Conservation (phyloP, 352 stramenopile genomes). For the Globisporangium solare region DNA sequence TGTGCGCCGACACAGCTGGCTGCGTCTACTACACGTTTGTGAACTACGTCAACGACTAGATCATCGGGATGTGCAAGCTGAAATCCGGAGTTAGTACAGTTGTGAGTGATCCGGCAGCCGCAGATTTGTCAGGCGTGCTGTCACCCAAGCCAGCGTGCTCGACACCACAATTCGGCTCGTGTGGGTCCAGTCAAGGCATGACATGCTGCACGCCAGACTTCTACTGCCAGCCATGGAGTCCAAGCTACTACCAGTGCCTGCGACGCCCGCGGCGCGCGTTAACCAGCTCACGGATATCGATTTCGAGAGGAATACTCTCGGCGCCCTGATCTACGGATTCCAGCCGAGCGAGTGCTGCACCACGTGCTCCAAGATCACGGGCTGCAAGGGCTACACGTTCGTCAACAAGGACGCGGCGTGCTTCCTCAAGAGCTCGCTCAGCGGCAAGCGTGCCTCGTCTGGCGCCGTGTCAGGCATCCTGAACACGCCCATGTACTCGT, state of each 20-base stretch:
- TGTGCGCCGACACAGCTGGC: slow-evolving; percentile 9
- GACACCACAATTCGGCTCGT: slow-evolving; percentile 17
- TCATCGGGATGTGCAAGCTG: slow-evolving; percentile 6
- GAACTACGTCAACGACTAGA: slow-evolving; percentile 1
- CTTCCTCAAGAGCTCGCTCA: slow-evolving; percentile 23
- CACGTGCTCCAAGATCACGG: slow-evolving; percentile 15
- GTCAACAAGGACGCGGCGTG: slow-evolving; percentile 21
- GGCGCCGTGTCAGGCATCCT: background rate
- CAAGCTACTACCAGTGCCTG: slow-evolving; percentile 37
- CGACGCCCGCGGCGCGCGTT: slow-evolving; percentile 23
- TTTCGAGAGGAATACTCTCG: slow-evolving; percentile 32
- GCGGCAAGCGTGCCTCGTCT: background rate
- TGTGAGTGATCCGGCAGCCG: too few species aligned
- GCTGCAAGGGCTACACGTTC: slow-evolving; percentile 31
- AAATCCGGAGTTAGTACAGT: slow-evolving; percentile 1
- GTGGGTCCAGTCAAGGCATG: slow-evolving; percentile 14
- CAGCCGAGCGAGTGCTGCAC: slow-evolving; percentile 23
- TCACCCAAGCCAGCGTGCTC: slow-evolving; percentile 5
- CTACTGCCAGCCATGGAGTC: slow-evolving; percentile 44
- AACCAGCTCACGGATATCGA: slow-evolving; percentile 30
- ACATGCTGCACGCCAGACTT: slow-evolving; percentile 29
- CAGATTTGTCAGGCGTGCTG: background rate
- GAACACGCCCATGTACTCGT: background rate
- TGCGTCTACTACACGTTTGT: slow-evolving; percentile 16
- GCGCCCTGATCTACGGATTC: slow-evolving; percentile 17